These are phyloP conservation scores for Ganoderma meredithae DNA, from an alignment of 1,284 basidiomycete genomes.

Conservation along the genomic window DNA sequence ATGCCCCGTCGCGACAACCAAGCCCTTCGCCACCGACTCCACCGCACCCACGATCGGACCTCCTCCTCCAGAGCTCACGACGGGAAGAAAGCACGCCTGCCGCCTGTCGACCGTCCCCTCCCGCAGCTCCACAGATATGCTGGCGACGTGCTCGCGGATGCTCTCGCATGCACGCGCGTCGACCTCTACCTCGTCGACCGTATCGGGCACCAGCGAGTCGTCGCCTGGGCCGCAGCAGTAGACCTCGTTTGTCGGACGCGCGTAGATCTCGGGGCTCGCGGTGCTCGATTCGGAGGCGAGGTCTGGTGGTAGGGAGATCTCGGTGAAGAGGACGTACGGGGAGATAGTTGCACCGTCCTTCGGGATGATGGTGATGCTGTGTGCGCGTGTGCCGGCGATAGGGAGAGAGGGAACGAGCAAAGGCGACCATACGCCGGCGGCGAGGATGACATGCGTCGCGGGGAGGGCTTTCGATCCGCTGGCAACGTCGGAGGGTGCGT, in stretches of 20 bases:
- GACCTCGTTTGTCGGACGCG: constrained; percentile 71
- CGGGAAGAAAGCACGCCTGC: constrained; percentile 77
- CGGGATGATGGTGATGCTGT: constrained; percentile 68
- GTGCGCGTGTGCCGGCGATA: constrained; percentile 66
- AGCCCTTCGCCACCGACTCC: constrained; percentile 52
- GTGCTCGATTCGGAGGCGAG: constrained; percentile 15
- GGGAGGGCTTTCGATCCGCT: constrained; percentile 44
- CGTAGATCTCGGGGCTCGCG: constrained; percentile 72
- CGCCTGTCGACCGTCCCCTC: constrained; percentile 56
- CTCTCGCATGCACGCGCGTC: constrained; percentile 61
- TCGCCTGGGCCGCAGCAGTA: constrained; percentile 78
- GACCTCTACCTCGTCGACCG: constrained; percentile 67
- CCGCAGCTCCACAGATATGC: constrained; percentile 63
- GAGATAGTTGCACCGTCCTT: constrained; percentile 52
- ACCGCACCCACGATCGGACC: constrained; percentile 72
- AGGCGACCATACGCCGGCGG: constrained; percentile 91
- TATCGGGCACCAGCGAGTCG: constrained; percentile 60
- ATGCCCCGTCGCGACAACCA: constrained; percentile 72
- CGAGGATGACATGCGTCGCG: constrained; percentile 76
- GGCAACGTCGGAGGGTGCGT: constrained; percentile 41
- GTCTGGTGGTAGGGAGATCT: constrained; percentile 51
- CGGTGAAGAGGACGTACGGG: constrained; percentile 74
- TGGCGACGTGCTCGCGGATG: constrained; percentile 59
- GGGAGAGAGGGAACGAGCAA: constrained; percentile 58
- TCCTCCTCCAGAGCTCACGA: constrained; percentile 51